phyloP scores from a whole-genome alignment of 805 yeast genomes.

The Candida maris region DNA sequence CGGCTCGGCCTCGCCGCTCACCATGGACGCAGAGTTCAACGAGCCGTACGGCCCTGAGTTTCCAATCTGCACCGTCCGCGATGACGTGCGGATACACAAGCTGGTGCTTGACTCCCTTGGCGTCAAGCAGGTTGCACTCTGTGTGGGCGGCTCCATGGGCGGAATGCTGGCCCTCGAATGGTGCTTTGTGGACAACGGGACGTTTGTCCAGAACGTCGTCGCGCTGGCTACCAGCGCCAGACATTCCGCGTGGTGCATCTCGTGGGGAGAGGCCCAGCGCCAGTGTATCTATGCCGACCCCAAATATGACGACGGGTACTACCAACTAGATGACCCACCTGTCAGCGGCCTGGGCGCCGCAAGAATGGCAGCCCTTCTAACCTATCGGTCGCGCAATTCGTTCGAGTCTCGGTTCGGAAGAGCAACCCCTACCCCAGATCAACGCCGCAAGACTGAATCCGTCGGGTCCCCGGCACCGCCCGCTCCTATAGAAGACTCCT shows the following conservation, averaged over 20 bases:
- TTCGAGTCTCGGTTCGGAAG: constrained; percentile 93
- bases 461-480: constrained; percentile 7
- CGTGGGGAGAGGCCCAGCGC: constrained; percentile 98
- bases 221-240: constrained; percentile 93
- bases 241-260: constrained; percentile 97
- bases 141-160: constrained; percentile 98
- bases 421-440: constrained; percentile 46
- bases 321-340: constrained; percentile 75
- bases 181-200: constrained; percentile 56
- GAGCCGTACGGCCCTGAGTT: constrained; percentile 89
- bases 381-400: constrained; percentile 88
- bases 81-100: constrained; percentile 79
- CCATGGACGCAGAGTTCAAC: constrained; percentile 73
- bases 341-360: constrained; percentile 89
- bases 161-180: constrained; percentile 95
- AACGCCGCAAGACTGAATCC: constrained; percentile 20
- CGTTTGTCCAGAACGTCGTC: constrained; percentile 66
- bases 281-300: constrained; percentile 96
- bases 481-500: constrained; percentile 11
- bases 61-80: constrained; percentile 90
- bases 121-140: constrained; percentile 75
- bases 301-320: constrained; percentile 86
- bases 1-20: constrained; percentile 90
- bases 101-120: constrained; percentile 75
- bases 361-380: constrained; percentile 91